These are phyloP conservation scores for Astragalus glycyphyllos DNA, from an alignment of 306 rosid genomes.

Conservation along the genomic window DNA sequence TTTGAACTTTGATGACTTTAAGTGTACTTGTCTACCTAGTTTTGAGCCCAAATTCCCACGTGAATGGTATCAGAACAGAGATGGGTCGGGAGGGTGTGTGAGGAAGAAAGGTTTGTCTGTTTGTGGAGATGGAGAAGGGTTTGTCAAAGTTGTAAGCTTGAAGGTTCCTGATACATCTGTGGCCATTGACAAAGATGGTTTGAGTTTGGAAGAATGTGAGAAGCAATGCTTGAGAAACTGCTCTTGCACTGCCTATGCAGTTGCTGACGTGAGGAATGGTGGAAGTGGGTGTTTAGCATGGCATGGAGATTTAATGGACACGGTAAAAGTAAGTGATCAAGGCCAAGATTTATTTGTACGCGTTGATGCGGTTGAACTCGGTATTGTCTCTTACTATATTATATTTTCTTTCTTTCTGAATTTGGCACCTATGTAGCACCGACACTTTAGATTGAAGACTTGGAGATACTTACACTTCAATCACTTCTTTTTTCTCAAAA, in stretches of 20 bases:
- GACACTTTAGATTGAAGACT: no score
- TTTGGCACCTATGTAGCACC: no score
- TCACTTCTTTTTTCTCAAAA: no score
- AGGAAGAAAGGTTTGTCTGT: conserved; percentile 44
- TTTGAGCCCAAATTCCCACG: conserved; percentile 54
- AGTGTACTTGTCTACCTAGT: conserved; percentile 67
- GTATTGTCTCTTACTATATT: conserved; percentile 20
- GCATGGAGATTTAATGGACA: conserved; percentile 49
- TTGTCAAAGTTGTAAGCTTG: conserved; percentile 47
- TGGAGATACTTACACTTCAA: no score
- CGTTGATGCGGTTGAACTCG: conserved; percentile 52
- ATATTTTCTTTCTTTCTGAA: not conserved
- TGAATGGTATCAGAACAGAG: conserved; percentile 56
- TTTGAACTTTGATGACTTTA: conserved; percentile 38
- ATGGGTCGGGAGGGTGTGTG: conserved; percentile 61
- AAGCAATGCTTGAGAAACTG: conserved; percentile 60
- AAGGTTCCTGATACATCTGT: conserved; percentile 63
- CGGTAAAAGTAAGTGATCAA: conserved; percentile 33
- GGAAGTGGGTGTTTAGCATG: conserved; percentile 65
- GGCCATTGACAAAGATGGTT: conserved; percentile 36
- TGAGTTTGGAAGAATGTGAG: conserved; percentile 49
- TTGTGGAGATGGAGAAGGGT: conserved; percentile 73
- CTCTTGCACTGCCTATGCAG: conserved; percentile 61
- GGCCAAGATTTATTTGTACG: conserved; percentile 70
- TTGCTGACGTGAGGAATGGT: conserved; percentile 56